Base-by-base conservation (phyloP, 2,329 filamentous ascomycete species). In the Seiridium cupressi region DNA sequence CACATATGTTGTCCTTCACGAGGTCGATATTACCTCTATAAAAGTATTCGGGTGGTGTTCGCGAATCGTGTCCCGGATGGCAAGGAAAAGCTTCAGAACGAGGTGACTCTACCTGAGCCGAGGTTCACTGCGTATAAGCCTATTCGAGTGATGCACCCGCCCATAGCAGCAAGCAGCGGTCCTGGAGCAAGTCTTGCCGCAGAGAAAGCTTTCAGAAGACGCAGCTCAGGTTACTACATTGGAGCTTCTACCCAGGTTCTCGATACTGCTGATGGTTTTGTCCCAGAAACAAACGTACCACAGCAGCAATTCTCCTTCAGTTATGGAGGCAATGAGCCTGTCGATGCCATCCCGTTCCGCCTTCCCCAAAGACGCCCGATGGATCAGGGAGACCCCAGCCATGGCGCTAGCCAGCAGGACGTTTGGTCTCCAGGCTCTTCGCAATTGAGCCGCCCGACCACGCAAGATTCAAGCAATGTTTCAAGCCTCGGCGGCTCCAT, bases 1-100 rank as follows among this genome's bases (percentile, higher is more conserved):
- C 92, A 98, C 71, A 95, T 99, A 60, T 98, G 94, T 75, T 94
- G 89, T 68, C 90, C 92, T 1, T 86, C 89, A 0, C 90, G 89
- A 64, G 92, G 91, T 5, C 87, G 93, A 10, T 96, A 89, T 73
- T 98, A 93, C 68, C 80, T 99, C 5, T 95, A 98, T 78, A 96
- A 95, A 69, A 92, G 87, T 67, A 90, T 98, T 61, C 88, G 95
- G 11, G 92, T 98, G 42, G 94, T 99, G 3, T 99, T 99, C 72
- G 95, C 95, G 58, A 98, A 98, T 71, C 87, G 95, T 34, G 94
- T 97, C 0, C 94, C 95, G 0, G 95, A 98, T 68, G 94, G 92
- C 46, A 97, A 97, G 72, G 94, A 98, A 75, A 94, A 89, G 70
- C 81, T 99, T 44, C 84, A 89, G 38, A 97, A 96, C 69, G 95